These are phyloP conservation scores for Viola odorata DNA, from an alignment of 345 rosid species.

Conservation along the genomic window DNA sequence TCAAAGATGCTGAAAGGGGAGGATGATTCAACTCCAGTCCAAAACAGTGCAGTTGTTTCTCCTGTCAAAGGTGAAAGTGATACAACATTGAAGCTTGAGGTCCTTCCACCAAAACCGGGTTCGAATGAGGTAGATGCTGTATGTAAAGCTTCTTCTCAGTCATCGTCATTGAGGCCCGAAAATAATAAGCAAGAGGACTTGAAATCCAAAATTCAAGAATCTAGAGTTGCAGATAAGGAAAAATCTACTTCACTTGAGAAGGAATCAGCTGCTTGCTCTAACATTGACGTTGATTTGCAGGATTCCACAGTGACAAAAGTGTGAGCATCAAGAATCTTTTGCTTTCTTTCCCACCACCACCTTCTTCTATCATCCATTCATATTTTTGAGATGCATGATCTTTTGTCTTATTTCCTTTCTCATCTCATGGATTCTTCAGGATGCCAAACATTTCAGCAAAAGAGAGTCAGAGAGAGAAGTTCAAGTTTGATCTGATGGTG, in stretches of 20 bases:
- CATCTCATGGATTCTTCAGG: constrained; percentile 21
- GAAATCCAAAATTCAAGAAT: constrained; percentile 15
- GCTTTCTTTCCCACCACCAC: constrained; percentile 1
- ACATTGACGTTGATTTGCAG: constrained; percentile 21
- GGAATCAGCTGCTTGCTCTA: constrained; percentile 11
- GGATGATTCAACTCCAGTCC: constrained; percentile 14
- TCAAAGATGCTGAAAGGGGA: constrained; percentile 25
- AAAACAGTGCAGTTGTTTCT: constrained; percentile 14
- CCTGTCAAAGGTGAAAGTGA: constrained; percentile 14
- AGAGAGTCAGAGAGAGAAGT: constrained; percentile 24
- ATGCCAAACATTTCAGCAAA: constrained; percentile 6
- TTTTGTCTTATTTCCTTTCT: background rate
- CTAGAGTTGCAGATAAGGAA: constrained; percentile 13
- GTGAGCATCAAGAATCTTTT: constrained; percentile 30
- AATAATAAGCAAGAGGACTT: constrained; percentile 18
- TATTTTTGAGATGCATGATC: constrained; percentile 5
- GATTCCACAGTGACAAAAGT: constrained; percentile 27
- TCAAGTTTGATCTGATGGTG: constrained; percentile 58
- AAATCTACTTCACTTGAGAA: constrained; percentile 12
- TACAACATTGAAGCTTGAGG: constrained; percentile 12
- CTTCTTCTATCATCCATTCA: constrained; percentile 14
- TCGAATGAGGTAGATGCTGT: constrained; percentile 7
- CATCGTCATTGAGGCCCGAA: constrained; percentile 16
- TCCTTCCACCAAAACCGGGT: constrained; percentile 9
- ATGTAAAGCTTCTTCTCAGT: constrained; percentile 12